These are phyloP conservation scores for Rheum nobile DNA, from an alignment of 148 eudicot species.

Conservation along the genomic window DNA sequence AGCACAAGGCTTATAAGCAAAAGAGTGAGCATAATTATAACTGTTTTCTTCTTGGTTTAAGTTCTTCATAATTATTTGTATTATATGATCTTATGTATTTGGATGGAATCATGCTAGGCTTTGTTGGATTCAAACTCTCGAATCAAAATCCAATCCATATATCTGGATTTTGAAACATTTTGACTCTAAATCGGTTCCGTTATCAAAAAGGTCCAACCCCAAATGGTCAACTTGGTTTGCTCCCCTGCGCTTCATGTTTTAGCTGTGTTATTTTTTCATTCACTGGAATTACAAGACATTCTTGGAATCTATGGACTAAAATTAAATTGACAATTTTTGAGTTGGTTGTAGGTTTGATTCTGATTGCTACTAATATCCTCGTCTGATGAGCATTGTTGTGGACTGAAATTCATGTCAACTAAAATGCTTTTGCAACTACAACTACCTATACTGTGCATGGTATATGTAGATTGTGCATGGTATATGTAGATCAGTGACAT, in stretches of 20 bases:
- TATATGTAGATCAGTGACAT: not conserved
- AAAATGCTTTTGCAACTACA: not conserved
- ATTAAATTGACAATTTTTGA: too few species aligned
- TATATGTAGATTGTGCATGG: not conserved
- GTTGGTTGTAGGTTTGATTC: not conserved
- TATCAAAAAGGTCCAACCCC: not conserved
- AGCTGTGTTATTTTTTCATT: too few species aligned
- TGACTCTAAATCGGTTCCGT: not conserved
- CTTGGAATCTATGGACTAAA: not conserved
- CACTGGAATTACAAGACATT: not conserved
- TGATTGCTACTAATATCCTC: not conserved
- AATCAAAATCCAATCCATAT: too few species aligned
- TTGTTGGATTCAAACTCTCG: too few species aligned
- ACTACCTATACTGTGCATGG: not conserved
- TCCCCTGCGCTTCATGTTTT: too few species aligned
- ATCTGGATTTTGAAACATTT: not conserved
- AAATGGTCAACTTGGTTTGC: not conserved
- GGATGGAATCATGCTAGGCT: too few species aligned
- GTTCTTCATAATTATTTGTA: too few species aligned
- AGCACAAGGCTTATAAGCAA: not conserved
- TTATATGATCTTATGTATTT: too few species aligned
- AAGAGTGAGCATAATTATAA: too few species aligned
- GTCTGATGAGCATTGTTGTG: not conserved
- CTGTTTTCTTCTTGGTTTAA: not conserved
- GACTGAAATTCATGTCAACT: not conserved